phyloP scores from a whole-genome alignment of 2,329 filamentous ascomycete species.

The Trichophaea hybrida region DNA sequence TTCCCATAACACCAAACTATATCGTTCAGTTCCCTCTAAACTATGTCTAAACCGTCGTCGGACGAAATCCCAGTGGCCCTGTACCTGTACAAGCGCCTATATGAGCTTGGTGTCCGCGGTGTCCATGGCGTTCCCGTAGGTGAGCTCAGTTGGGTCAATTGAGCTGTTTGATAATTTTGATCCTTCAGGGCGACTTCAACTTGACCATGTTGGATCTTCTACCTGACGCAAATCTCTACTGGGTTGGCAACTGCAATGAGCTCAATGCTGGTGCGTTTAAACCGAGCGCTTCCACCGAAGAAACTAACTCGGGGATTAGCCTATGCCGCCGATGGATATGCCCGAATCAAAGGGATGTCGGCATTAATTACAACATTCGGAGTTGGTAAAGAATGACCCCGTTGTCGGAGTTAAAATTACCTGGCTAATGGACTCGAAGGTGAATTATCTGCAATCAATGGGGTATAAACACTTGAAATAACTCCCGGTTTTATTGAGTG shows the following conservation, averaged over 20 bases:
- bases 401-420: neutral
- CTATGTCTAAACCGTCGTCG: too few species aligned
- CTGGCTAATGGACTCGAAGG: constrained; percentile 26
- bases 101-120: constrained; percentile 49
- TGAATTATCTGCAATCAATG: constrained; percentile 59
- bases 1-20: too few species aligned
- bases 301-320: constrained; percentile 33
- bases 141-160: neutral
- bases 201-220: constrained; percentile 54
- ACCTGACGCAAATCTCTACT: constrained; percentile 38
- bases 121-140: constrained; percentile 48
- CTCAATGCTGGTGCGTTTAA: constrained; percentile 50
- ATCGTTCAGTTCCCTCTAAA: too few species aligned
- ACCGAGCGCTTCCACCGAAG: neutral
- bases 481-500: neutral
- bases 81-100: constrained; percentile 51
- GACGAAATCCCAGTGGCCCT: constrained; percentile 26
- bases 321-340: constrained; percentile 70
- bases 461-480: constrained; percentile 28
- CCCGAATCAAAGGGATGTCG: constrained; percentile 54
- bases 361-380: constrained; percentile 64
- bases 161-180: neutral
- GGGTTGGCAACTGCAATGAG: constrained; percentile 49
- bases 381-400: constrained; percentile 36
- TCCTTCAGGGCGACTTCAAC: constrained; percentile 49